Conservation (phyloP, 345 rosid genomes). For the Corchorus olitorius region DNA sequence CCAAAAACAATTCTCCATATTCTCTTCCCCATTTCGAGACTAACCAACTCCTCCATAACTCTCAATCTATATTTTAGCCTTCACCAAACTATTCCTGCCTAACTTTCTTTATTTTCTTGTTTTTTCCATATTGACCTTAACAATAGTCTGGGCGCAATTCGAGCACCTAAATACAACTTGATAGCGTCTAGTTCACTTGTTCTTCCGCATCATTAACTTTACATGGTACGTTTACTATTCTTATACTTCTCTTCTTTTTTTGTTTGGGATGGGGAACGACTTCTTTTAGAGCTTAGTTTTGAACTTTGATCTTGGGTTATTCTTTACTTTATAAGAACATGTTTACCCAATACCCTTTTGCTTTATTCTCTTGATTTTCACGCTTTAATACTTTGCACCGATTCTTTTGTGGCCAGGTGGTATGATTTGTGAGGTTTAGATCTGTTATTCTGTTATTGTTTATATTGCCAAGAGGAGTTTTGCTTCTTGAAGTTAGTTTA, state of each 20-base stretch:
- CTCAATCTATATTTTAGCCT: neutral
- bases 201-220: neutral
- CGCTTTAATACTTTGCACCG: neutral
- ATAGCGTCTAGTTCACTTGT: neutral
- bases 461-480: neutral
- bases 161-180: neutral
- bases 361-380: conserved; percentile 4
- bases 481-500: neutral
- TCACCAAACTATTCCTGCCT: conserved; percentile 14
- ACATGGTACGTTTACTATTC: neutral
- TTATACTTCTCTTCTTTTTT: neutral
- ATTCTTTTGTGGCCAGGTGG: neutral
- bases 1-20: neutral
- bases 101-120: neutral
- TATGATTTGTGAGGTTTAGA: conserved; percentile 23
- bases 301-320: neutral
- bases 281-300: neutral
- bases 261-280: no score
- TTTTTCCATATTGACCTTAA: neutral
- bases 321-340: neutral
- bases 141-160: neutral
- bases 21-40: neutral
- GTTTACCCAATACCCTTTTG: conserved; percentile 17
- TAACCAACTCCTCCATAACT: neutral
- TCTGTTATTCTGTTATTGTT: conserved; percentile 27